phyloP scores from a whole-genome alignment of 345 rosid species.

The Angophora floribunda region DNA sequence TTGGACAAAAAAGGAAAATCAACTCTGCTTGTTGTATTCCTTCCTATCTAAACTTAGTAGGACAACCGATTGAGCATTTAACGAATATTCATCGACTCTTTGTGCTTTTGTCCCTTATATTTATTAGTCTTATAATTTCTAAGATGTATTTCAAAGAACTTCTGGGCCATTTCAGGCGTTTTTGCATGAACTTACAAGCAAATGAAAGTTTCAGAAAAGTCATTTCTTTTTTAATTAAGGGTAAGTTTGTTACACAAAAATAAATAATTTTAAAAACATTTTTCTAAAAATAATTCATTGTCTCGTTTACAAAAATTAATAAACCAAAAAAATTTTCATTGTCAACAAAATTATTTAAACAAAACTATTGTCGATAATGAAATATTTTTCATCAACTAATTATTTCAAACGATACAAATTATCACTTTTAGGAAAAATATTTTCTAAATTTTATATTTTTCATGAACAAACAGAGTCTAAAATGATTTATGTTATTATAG shows the following conservation, averaged over 20 bases:
- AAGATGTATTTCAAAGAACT: neutral
- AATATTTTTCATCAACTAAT: neutral
- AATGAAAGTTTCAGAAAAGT: neutral
- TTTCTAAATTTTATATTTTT: neutral
- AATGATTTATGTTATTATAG: neutral
- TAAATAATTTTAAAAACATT: fast-evolving
- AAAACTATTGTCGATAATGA: neutral
- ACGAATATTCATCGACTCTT: neutral
- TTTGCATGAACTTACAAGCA: neutral
- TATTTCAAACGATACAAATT: neutral
- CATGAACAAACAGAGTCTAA: neutral
- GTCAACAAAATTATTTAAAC: neutral
- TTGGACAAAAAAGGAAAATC: neutral
- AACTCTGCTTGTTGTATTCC: neutral
- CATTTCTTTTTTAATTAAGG: neutral
- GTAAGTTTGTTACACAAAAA: neutral
- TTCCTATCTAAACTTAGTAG: neutral
- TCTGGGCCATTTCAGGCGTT: neutral
- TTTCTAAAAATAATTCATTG: neutral
- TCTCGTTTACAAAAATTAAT: neutral
- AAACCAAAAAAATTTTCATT: neutral
- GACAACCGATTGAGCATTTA: neutral
- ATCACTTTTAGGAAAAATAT: neutral
- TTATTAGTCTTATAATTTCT: neutral
- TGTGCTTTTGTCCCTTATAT: neutral